These are phyloP conservation scores for Fusarium hostae DNA, from an alignment of 2,329 filamentous ascomycete genomes.

Conservation along the genomic window DNA sequence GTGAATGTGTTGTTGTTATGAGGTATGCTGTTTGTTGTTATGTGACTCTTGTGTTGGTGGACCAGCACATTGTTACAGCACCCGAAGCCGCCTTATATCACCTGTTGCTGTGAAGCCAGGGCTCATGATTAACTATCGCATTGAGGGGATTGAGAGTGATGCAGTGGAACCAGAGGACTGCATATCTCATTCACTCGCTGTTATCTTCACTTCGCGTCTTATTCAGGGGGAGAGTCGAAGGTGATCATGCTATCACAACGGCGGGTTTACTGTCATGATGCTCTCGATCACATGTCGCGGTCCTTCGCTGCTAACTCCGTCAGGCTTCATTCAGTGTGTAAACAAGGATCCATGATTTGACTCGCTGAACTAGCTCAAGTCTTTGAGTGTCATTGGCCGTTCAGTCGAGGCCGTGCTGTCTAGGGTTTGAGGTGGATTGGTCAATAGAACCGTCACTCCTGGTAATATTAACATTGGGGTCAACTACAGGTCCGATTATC, in stretches of 20 bases:
- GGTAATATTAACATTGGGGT: too few species aligned
- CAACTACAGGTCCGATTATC: not conserved
- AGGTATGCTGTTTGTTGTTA: not conserved
- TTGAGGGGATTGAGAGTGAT: not conserved
- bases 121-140: not conserved
- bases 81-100: not conserved
- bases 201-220: not conserved
- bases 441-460: not conserved
- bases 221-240: not conserved
- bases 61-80: not conserved
- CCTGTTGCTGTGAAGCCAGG: not conserved
- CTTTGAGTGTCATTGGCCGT: not conserved
- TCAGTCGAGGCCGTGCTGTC: not conserved
- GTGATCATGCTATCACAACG: too few species aligned
- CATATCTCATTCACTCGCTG: not conserved
- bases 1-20: not conserved
- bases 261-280: not conserved
- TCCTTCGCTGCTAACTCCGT: not conserved
- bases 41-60: not conserved
- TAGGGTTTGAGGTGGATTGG: not conserved
- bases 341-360: not conserved
- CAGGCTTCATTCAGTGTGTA: not conserved
- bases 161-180: not conserved
- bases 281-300: too few species aligned
- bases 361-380: rapidly evolving